Evolutionary conservation across 1,284 basidiomycete genomes (phyloP).

Genomic region (Apiotrichum montevideense): DNA sequence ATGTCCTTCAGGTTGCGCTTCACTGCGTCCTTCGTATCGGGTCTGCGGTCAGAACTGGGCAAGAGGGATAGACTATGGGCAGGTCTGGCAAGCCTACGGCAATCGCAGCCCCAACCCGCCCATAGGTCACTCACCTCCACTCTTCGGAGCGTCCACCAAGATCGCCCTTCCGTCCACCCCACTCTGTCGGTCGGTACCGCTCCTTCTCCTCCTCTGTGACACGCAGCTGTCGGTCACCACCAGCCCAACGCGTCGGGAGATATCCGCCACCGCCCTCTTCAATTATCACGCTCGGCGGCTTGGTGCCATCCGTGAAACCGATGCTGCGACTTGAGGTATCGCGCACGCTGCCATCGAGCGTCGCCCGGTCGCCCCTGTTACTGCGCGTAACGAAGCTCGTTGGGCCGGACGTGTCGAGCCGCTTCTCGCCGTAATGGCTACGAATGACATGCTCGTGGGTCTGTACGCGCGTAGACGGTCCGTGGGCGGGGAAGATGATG

Average conservation of each 20-base stretch:
- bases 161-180: constrained; percentile 39
- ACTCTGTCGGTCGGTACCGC: constrained; percentile 44
- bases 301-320: constrained; percentile 4
- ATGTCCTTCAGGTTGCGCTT: constrained; percentile 45
- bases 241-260: constrained; percentile 43
- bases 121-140: constrained; percentile 42
- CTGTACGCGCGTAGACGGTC: constrained; percentile 33
- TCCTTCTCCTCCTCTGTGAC: constrained; percentile 41
- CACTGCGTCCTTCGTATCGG: constrained; percentile 38
- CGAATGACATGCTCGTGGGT: constrained; percentile 28
- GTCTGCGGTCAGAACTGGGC: constrained; percentile 20
- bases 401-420: constrained; percentile 3
- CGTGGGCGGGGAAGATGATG: constrained; percentile 33
- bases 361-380: background rate
- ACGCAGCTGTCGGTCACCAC: constrained; percentile 38
- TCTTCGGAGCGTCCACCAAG: constrained; percentile 36
- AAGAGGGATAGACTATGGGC: too few species aligned
- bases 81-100: background rate
- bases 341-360: background rate
- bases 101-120: background rate
- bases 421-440: background rate
- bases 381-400: background rate
- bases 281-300: constrained; percentile 27
- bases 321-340: background rate
- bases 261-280: constrained; percentile 41